phyloP scores from a whole-genome alignment of 2,329 filamentous ascomycete genomes.

The Fusarium sp. region DNA sequence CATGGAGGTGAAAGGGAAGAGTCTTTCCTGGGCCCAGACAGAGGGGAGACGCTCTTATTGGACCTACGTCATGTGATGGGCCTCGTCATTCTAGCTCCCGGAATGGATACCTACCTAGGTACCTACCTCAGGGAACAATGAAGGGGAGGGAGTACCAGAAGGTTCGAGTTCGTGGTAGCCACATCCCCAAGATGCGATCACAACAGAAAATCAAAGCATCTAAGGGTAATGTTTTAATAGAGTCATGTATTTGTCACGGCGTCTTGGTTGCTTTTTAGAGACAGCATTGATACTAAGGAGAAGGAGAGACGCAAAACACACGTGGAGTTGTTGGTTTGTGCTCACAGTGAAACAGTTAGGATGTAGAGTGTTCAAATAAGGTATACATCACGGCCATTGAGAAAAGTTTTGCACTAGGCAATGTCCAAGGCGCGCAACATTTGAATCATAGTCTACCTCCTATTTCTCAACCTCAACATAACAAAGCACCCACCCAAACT shows the following conservation, averaged over 20 bases:
- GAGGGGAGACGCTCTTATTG: not conserved
- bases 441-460: too few species aligned
- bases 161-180: too few species aligned
- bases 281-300: rapidly evolving
- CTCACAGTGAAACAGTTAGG: not conserved
- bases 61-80: not conserved
- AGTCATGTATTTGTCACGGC: too few species aligned
- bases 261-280: not conserved
- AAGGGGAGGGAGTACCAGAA: too few species aligned
- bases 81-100: not conserved
- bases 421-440: too few species aligned
- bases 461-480: constrained; percentile 6
- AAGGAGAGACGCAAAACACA: not conserved
- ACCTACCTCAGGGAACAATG: too few species aligned
- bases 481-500: constrained; percentile 34
- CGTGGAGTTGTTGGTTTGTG: not conserved
- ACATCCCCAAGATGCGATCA: not conserved
- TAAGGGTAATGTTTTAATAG: not conserved
- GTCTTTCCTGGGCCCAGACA: not conserved
- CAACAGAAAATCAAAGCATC: not conserved
- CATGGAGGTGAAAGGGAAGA: not conserved
- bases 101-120: too few species aligned
- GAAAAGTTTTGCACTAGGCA: too few species aligned
- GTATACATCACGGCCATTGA: too few species aligned
- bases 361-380: not conserved